Percentiles rank a stretch among this genome's conserved stretches.
These are phyloP conservation scores for Hypoxylon rickii DNA, from an alignment of 495 filamentous ascomycete species.

Conservation along the genomic window DNA sequence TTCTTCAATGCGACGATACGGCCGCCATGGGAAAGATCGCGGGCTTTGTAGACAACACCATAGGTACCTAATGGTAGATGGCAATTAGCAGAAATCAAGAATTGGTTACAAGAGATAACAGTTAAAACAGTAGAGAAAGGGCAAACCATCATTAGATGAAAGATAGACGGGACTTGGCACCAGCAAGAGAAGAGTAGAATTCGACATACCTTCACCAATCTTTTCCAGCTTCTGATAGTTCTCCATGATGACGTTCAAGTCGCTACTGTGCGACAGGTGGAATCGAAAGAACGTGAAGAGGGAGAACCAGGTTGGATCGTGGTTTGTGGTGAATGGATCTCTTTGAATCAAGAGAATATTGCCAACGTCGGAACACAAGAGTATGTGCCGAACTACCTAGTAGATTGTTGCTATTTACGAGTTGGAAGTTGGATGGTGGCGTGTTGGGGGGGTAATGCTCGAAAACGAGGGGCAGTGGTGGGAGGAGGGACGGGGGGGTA, in stretches of 20 bases:
- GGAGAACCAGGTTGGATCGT: slow-evolving; percentile 4
- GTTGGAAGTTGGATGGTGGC: slow-evolving; percentile 7
- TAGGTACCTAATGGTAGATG: slow-evolving; percentile 69
- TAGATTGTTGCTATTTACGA: slow-evolving; percentile 29
- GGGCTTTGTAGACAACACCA: slow-evolving; percentile 91
- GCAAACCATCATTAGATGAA: slow-evolving; percentile 1
- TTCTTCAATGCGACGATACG: slow-evolving; percentile 96
- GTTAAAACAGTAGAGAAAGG: not conserved
- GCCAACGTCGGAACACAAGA: not conserved
- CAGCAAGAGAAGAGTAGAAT: slow-evolving; percentile 2
- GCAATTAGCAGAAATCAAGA: slow-evolving; percentile 1
- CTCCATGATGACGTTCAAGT: slow-evolving; percentile 67
- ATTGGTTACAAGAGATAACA: too few species aligned
- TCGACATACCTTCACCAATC: slow-evolving; percentile 86
- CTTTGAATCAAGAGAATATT: slow-evolving; percentile 1
- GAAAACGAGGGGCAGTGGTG: slow-evolving; percentile 33
- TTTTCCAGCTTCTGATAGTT: slow-evolving; percentile 99
- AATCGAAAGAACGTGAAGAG: slow-evolving; percentile 17
- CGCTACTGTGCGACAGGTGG: slow-evolving; percentile 13
- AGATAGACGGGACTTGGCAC: not conserved
- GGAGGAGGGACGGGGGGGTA: not conserved
- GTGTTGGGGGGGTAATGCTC: slow-evolving; percentile 21
- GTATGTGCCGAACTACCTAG: not conserved
- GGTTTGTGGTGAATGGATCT: slow-evolving; percentile 3
- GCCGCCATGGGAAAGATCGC: slow-evolving; percentile 74